Evolutionary conservation across 352 stramenopile genomes (phyloP), one percentile per base, ranked within the genome.

Genomic region (Aphanomyces stellatus): DNA sequence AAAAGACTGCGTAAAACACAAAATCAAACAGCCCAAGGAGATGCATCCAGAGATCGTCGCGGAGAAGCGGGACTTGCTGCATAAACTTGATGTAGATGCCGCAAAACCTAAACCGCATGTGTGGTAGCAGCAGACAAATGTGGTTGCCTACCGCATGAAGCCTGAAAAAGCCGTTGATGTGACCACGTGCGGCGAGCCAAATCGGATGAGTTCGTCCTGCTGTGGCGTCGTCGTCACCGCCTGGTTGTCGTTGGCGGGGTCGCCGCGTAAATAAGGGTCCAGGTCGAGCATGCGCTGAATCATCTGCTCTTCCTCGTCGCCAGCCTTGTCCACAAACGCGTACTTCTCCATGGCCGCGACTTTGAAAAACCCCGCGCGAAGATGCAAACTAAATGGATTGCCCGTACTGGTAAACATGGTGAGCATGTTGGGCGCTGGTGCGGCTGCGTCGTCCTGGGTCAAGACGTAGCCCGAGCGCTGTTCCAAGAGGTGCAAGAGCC

Each of bases 31-130:
- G 55, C 51, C 82, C 85, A 61, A 87, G 82, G n/a, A 95, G 72
- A 53, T 78, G 75, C 33, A 79, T 65, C 65, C 91, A 87, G 24
- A 83, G 71, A 33, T 93, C 80, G 78, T 80, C 91, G 15, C 75
- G 70, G 28, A 90, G 78, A 33, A 88, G 76, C 13, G 84, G 84
- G 46, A 95, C 59, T 30, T 92, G 74, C 59, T 92, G 74, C 84
- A 95, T 93, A 76, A 93, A 90, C 74, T 95, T 95, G 48, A 95
- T 57, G 53, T 95, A 92, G 10, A 91, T 75, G 35, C 86, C 86
- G 31, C 81, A 91, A 31, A 94, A 76, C 0, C 85, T 92, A 65
- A 40, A 53, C n/a, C n/a, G n/a, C n/a, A n/a, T n/a, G n/a, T n/a
- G n/a, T n/a, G n/a, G n/a, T n/a, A n/a, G n/a, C n/a, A n/a, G n/a